Conservation (phyloP, 2,329 filamentous ascomycete genomes). For the Shiraia sp. region DNA sequence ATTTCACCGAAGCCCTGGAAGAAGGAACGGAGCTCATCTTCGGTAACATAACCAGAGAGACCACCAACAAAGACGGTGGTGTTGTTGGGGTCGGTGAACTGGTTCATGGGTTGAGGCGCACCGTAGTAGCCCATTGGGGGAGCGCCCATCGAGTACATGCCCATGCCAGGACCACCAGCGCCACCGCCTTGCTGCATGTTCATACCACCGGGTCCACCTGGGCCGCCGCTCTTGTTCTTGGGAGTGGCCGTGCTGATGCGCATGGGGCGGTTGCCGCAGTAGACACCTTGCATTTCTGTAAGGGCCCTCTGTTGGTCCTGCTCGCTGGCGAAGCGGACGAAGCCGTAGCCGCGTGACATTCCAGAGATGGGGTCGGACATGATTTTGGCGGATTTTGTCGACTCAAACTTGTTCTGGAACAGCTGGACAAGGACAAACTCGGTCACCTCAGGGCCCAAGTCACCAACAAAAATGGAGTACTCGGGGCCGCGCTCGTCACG, state of each 20-base stretch:
- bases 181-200: slow-evolving; percentile 52
- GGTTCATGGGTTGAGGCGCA: slow-evolving; percentile 86
- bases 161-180: slow-evolving; percentile 46
- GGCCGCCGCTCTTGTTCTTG: slow-evolving; percentile 76
- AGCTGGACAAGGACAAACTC: slow-evolving; percentile 97
- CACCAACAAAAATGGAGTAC: slow-evolving; percentile 96
- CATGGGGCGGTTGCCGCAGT: slow-evolving; percentile 98
- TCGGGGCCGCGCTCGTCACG: slow-evolving; percentile 96
- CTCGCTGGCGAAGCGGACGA: slow-evolving; percentile 96
- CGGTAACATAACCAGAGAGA: slow-evolving; percentile 95
- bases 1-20: slow-evolving; percentile 99
- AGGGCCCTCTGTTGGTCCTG: slow-evolving; percentile 94
- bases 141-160: slow-evolving; percentile 72
- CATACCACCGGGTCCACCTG: slow-evolving; percentile 58
- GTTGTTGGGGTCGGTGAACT: slow-evolving; percentile 99
- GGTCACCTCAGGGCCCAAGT: slow-evolving; percentile 96
- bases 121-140: slow-evolving; percentile 69
- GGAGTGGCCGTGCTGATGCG: slow-evolving; percentile 96
- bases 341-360: slow-evolving; percentile 96
- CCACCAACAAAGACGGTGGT: slow-evolving; percentile 98
- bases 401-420: slow-evolving; percentile 94
- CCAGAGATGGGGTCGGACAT: slow-evolving; percentile 99
- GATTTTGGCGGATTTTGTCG: slow-evolving; percentile 99
- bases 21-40: slow-evolving; percentile 99
- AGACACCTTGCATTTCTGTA: slow-evolving; percentile 98